These are phyloP conservation scores for Fusarium chuoi DNA, from an alignment of 2,329 filamentous ascomycete species.

Conservation along the genomic window DNA sequence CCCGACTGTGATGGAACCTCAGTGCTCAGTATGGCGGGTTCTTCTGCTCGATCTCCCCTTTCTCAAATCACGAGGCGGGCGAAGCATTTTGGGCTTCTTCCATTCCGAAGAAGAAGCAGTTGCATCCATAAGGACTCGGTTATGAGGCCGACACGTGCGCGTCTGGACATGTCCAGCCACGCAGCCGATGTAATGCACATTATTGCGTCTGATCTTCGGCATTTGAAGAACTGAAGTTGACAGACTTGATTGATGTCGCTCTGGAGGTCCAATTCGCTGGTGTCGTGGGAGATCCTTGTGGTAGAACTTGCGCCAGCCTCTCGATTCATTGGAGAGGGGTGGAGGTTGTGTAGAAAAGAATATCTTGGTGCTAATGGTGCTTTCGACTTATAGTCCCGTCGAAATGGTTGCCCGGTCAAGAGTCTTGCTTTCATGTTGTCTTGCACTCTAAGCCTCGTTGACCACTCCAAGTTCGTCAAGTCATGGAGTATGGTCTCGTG, in stretches of 20 bases:
- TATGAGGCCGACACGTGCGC: no score
- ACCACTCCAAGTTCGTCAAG: not conserved
- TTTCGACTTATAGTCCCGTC: not conserved
- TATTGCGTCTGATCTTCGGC: no score
- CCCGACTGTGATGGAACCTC: not conserved
- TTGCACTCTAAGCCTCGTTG: not conserved
- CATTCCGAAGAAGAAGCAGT: not conserved
- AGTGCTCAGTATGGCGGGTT: not conserved
- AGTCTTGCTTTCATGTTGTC: not conserved
- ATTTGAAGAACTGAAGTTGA: no score
- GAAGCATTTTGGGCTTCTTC: not conserved
- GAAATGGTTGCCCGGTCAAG: not conserved
- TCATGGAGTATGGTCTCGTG: not conserved
- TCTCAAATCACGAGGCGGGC: not conserved
- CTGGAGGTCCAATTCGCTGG: not conserved
- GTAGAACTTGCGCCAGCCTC: not conserved
- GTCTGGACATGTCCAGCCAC: no score
- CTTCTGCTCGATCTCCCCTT: not conserved
- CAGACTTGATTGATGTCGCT: no score
- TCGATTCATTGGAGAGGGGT: not conserved
- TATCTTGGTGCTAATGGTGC: no score
- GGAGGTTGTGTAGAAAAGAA: not conserved
- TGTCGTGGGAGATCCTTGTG: not conserved
- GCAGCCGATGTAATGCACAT: no score
- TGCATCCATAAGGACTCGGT: not conserved